Evolutionary conservation across 2,329 filamentous ascomycete species (phyloP).

Genomic region (Lasiodiplodia citricola): DNA sequence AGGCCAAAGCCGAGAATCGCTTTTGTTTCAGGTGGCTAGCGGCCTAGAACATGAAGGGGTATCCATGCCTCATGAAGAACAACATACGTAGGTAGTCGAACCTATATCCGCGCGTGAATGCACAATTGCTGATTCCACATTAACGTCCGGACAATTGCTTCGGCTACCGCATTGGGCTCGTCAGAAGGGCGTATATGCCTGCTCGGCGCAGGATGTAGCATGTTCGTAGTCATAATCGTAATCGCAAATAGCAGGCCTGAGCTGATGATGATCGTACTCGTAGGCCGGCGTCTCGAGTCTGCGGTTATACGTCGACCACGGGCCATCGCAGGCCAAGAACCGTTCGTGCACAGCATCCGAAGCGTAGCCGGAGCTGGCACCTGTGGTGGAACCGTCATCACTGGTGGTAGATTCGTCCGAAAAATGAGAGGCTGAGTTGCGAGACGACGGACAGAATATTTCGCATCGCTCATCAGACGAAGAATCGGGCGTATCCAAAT

Average conservation of each 20-base stretch:
- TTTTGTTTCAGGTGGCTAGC: too few species aligned
- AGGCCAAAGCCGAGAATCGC: too few species aligned
- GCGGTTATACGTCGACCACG: conserved; percentile 9
- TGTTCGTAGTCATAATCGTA: not conserved
- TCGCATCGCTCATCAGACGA: not conserved
- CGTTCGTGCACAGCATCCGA: not conserved
- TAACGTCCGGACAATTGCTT: too few species aligned
- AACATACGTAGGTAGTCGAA: too few species aligned
- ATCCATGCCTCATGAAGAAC: too few species aligned
- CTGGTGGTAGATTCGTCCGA: not conserved
- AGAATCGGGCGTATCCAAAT: conserved; percentile 5
- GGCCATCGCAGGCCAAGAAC: not conserved
- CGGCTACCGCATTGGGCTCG: not conserved
- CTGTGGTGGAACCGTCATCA: not conserved
- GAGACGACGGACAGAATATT: too few species aligned
- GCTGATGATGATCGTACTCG: not conserved
- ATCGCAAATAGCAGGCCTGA: not conserved
- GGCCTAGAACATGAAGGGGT: too few species aligned
- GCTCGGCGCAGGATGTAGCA: not conserved
- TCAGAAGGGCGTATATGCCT: not conserved
- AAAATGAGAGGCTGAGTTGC: not conserved
- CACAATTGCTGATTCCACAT: too few species aligned
- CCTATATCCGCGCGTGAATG: too few species aligned
- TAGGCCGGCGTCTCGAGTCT: not conserved
- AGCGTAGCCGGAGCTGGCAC: too few species aligned